Conservation (phyloP, 768 basidiomycete genomes). For the Auriculariales sp. region DNA sequence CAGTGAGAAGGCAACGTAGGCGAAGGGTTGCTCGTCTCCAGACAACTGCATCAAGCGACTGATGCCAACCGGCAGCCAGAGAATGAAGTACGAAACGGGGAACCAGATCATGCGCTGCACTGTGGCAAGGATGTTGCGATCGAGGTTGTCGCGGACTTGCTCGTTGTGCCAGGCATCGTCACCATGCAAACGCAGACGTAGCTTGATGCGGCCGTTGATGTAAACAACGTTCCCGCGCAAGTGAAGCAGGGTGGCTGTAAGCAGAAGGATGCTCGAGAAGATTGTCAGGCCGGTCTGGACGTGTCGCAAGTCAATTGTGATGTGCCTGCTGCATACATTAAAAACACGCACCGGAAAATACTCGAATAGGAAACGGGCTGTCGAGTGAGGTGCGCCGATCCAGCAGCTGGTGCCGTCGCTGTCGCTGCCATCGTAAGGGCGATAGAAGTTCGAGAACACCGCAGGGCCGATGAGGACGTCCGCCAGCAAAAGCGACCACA, state of each 20-base stretch:
- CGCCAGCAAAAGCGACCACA: neutral
- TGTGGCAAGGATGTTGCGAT: neutral
- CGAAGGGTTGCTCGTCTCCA: neutral
- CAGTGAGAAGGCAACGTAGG: neutral
- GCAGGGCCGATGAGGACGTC: neutral
- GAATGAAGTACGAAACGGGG: neutral
- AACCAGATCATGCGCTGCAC: neutral
- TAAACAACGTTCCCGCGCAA: neutral
- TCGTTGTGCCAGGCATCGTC: conserved; percentile 1
- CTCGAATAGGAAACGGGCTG: neutral
- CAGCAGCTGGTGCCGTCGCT: neutral
- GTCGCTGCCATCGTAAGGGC: neutral
- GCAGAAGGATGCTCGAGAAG: neutral
- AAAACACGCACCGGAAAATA: neutral
- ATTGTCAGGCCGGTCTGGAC: neutral
- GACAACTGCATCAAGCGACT: neutral
- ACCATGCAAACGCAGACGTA: neutral
- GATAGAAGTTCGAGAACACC: neutral
- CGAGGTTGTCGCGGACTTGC: neutral
- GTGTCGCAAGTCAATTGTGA: too few relatives aligned
- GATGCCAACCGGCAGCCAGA: neutral
- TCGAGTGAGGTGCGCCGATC: neutral
- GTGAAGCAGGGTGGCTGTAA: neutral
- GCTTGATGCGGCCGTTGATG: neutral
- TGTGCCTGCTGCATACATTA: too few relatives aligned